Percentiles rank a stretch among this genome's conserved stretches.
These are phyloP conservation scores for Trichodelitschia bisporula DNA, from an alignment of 495 filamentous ascomycete genomes.

Conservation along the genomic window DNA sequence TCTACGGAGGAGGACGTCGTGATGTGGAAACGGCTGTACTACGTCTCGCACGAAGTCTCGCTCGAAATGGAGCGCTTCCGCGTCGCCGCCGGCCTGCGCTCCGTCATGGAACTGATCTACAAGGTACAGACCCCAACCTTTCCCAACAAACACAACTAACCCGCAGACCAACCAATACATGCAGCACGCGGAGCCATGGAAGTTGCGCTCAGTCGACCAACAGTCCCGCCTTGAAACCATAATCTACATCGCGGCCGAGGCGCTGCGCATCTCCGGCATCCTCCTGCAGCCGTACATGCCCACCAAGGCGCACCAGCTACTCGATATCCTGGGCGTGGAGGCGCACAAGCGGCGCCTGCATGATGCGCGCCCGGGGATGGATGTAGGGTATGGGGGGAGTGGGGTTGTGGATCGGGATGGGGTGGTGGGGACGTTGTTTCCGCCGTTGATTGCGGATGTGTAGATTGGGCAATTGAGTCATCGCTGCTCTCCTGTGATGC, in stretches of 20 bases:
- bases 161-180: slow-evolving; percentile 49
- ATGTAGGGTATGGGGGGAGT: no score
- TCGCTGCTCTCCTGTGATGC: no score
- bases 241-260: slow-evolving; percentile 52
- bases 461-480: no score
- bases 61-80: slow-evolving; percentile 45
- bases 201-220: neutral
- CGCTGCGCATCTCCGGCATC: slow-evolving; percentile 58
- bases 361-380: no score
- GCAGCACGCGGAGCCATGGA: slow-evolving; percentile 32
- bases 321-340: slow-evolving; percentile 58
- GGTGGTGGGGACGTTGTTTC: no score
- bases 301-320: slow-evolving; percentile 40
- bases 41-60: no score
- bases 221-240: slow-evolving; percentile 1
- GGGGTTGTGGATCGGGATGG: no score
- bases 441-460: no score
- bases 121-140: slow-evolving; percentile 16
- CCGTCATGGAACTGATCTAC: slow-evolving; percentile 37
- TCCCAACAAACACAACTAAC: slow-evolving; percentile 1
- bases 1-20: neutral
- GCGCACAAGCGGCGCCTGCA: no score
- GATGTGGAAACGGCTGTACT: no score
- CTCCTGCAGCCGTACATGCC: slow-evolving; percentile 84
- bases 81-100: slow-evolving; percentile 35